These are phyloP conservation scores for Diaporthe vaccinii DNA, from an alignment of 2,329 filamentous ascomycete species.

Conservation along the genomic window DNA sequence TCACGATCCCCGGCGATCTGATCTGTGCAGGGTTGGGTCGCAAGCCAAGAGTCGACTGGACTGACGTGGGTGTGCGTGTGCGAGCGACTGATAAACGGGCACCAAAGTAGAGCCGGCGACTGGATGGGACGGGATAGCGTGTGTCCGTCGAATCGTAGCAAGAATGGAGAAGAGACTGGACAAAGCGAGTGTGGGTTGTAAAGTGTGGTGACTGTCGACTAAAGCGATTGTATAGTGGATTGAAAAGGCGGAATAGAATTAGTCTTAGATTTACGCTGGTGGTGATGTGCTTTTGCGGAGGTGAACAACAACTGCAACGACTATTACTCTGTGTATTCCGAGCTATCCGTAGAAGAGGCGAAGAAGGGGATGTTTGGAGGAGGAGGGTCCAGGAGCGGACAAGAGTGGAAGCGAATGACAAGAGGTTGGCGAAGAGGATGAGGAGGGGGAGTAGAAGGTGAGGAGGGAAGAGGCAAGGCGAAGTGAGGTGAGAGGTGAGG, in stretches of 20 bases:
- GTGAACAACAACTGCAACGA: slow-evolving; percentile 17
- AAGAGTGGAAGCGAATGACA: slow-evolving; percentile 27
- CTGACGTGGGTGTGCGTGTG: slow-evolving; percentile 3
- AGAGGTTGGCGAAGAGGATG: slow-evolving; percentile 19
- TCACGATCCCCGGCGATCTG: slow-evolving; percentile 47
- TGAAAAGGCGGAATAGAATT: slow-evolving; percentile 12
- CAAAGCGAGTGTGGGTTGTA: slow-evolving; percentile 11
- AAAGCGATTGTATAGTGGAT: slow-evolving; percentile 5
- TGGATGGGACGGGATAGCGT: slow-evolving; percentile 2
- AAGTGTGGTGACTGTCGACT: slow-evolving; percentile 4
- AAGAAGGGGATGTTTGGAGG: slow-evolving; percentile 2
- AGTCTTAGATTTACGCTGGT: slow-evolving; percentile 29
- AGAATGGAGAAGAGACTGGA: background rate
- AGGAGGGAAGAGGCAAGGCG: background rate
- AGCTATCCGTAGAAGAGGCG: slow-evolving; percentile 7
- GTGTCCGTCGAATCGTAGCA: background rate
- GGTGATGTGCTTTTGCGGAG: slow-evolving; percentile 4
- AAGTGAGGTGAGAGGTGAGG: slow-evolving; percentile 1
- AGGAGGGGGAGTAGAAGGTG: slow-evolving; percentile 4
- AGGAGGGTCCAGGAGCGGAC: slow-evolving; percentile 2
- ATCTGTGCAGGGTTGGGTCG: slow-evolving; percentile 28
- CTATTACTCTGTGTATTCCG: slow-evolving; percentile 26
- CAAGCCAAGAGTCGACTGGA: slow-evolving; percentile 18
- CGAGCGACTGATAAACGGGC: slow-evolving; percentile 5
- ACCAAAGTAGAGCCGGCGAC: slow-evolving; percentile 20